phyloP scores from a whole-genome alignment of 1,284 basidiomycete genomes.

The Agroathelia rolfsii region DNA sequence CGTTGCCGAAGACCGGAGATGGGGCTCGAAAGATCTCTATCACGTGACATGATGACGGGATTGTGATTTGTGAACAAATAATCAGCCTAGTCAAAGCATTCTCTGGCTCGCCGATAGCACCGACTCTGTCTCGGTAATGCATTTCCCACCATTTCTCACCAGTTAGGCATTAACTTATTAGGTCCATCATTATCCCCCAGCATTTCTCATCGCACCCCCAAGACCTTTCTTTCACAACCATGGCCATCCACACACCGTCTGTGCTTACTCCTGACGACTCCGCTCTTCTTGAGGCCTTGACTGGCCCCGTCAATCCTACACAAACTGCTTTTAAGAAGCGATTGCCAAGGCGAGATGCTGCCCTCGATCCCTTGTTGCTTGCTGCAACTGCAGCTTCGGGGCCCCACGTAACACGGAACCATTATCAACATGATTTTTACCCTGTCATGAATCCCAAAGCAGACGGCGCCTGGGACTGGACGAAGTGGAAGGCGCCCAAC shows the following conservation, averaged over 20 bases:
- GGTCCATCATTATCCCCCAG: slow-evolving; percentile 13
- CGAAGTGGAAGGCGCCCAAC: slow-evolving; percentile 36
- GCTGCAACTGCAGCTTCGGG: slow-evolving; percentile 62
- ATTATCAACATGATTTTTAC: slow-evolving; percentile 66
- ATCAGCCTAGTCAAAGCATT: no score
- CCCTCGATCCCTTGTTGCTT: slow-evolving; percentile 63
- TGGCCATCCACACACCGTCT: no score
- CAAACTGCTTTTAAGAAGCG: slow-evolving; percentile 24
- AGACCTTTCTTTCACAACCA: slow-evolving; percentile 7
- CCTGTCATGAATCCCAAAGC: slow-evolving; percentile 42
- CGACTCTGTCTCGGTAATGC: not conserved
- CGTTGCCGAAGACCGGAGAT: no score
- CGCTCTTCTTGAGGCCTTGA: slow-evolving; percentile 41
- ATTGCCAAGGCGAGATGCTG: slow-evolving; percentile 49
- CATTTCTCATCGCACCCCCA: slow-evolving; percentile 17
- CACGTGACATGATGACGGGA: no score
- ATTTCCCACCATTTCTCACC: not conserved
- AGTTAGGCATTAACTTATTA: slow-evolving; percentile 23
- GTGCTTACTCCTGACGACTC: slow-evolving; percentile 25
- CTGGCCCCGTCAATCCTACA: slow-evolving; percentile 34
- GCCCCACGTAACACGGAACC: slow-evolving; percentile 66
- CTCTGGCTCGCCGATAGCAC: no score
- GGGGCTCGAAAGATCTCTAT: no score
- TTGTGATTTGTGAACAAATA: no score
- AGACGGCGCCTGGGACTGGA: slow-evolving; percentile 49